Evolutionary conservation across 108 stramenopile species (phyloP).

Genomic region (Skeletonema menzelii): DNA sequence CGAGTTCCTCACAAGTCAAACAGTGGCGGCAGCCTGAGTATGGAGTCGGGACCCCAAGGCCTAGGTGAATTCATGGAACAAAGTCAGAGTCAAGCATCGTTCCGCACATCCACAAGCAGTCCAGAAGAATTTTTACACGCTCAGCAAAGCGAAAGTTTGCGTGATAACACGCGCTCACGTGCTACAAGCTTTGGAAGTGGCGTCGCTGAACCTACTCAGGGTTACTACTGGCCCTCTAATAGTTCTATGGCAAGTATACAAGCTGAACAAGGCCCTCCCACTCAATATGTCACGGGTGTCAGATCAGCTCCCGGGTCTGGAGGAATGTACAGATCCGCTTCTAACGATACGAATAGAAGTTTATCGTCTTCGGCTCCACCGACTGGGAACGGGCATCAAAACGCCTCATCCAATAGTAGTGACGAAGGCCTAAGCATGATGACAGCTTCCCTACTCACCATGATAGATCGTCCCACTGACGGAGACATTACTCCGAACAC

Average conservation of each 20-base stretch:
- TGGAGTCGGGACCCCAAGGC: slow-evolving; percentile 22
- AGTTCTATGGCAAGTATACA: slow-evolving; percentile 20
- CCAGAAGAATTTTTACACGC: slow-evolving; percentile 3
- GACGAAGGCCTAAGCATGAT: slow-evolving; percentile 85
- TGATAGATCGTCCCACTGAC: slow-evolving; percentile 55
- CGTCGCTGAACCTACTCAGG: slow-evolving; percentile 4
- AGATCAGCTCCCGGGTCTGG: slow-evolving; percentile 12
- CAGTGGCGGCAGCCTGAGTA: slow-evolving; percentile 38
- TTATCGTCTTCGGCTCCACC: background rate
- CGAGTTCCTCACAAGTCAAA: slow-evolving; percentile 14
- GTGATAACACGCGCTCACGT: slow-evolving; percentile 9
- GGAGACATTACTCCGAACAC: background rate
- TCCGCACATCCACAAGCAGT: background rate
- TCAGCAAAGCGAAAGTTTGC: slow-evolving; percentile 3
- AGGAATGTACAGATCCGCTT: background rate
- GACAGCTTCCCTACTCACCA: slow-evolving; percentile 82
- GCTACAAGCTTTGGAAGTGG: slow-evolving; percentile 6
- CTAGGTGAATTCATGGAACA: slow-evolving; percentile 7
- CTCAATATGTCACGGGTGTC: background rate
- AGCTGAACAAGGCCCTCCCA: background rate
- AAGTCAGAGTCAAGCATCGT: slow-evolving; percentile 11
- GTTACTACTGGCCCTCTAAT: slow-evolving; percentile 20
- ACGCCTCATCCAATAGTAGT: slow-evolving; percentile 12
- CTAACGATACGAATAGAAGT: background rate
- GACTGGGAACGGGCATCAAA: background rate